Evolutionary conservation across 2,329 filamentous ascomycete genomes (phyloP).

Genomic region (Diplodia mutila): DNA sequence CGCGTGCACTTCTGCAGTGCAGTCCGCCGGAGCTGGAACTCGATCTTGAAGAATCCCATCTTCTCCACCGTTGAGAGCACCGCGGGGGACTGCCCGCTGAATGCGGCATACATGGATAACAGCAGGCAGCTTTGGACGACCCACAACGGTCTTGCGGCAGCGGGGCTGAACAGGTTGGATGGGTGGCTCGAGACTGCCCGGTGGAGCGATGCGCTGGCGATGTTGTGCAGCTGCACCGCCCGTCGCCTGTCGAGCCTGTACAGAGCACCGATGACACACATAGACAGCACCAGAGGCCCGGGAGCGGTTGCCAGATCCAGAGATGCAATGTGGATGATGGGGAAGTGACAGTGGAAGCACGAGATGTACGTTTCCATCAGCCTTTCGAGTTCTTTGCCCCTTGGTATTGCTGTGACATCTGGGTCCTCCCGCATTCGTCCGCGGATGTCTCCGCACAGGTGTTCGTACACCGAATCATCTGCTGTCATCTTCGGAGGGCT

Average conservation of each 20-base stretch:
- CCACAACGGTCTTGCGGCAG: conserved; percentile 33
- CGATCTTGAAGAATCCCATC: conserved; percentile 29
- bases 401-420: conserved; percentile 27
- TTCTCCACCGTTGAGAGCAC: conserved; percentile 29
- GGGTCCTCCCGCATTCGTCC: conserved; percentile 3
- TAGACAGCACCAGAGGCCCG: conserved; percentile 38
- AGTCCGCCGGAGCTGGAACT: conserved; percentile 31
- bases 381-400: conserved; percentile 33
- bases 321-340: conserved; percentile 41
- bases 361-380: conserved; percentile 38
- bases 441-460: background rate
- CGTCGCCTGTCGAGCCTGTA: conserved; percentile 39
- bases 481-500: background rate
- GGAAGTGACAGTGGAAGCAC: conserved; percentile 40
- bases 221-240: conserved; percentile 32
- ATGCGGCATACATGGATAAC: conserved; percentile 36
- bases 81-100: conserved; percentile 33
- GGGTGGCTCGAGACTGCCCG: conserved; percentile 23
- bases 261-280: conserved; percentile 43
- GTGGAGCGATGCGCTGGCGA: conserved; percentile 30
- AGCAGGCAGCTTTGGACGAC: conserved; percentile 37
- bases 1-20: conserved; percentile 28
- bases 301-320: conserved; percentile 34
- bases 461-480: background rate
- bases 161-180: background rate